A percentile compares a stretch with the other conserved stretches of the same genome.
These are phyloP conservation scores for Eimeria nieschulzi DNA, from an alignment of 169 alveolate species.

Conservation along the genomic window DNA sequence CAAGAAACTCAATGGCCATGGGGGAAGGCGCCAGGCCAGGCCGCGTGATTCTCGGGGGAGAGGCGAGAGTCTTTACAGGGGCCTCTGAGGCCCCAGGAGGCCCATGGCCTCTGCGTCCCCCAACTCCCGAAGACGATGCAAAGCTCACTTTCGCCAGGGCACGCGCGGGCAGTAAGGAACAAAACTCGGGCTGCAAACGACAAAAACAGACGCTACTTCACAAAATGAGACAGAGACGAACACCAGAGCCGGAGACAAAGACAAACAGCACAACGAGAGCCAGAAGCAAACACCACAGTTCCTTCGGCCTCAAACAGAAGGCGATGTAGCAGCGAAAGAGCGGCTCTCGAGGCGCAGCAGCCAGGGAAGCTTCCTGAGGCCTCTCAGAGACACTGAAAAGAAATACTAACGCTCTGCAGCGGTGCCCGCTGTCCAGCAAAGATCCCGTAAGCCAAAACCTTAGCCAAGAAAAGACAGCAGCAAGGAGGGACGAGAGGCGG, in stretches of 20 bases:
- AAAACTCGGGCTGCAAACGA: background rate
- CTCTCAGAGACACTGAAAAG: no score
- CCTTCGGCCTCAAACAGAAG: no score
- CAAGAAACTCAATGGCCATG: slow-evolving; percentile 54
- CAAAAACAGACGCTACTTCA: background rate
- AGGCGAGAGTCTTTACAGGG: background rate
- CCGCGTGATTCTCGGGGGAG: slow-evolving; percentile 2
- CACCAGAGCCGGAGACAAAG: background rate
- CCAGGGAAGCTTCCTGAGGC: no score
- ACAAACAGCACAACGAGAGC: background rate
- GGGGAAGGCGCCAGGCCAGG: slow-evolving; percentile 25
- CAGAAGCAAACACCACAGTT: background rate
- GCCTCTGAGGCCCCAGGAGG: background rate
- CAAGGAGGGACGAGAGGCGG: background rate
- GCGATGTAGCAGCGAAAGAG: no score
- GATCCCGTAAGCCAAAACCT: no score
- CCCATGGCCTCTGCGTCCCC: background rate
- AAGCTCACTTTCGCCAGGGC: background rate
- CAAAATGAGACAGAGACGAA: background rate
- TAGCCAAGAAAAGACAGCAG: background rate
- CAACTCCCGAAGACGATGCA: no score
- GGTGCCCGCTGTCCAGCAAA: no score
- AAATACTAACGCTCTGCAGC: no score
- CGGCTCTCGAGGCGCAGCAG: no score
- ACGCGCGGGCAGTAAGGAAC: background rate